These are phyloP conservation scores for Silybum marianum DNA, from an alignment of 129 eudicot species.

Conservation along the genomic window DNA sequence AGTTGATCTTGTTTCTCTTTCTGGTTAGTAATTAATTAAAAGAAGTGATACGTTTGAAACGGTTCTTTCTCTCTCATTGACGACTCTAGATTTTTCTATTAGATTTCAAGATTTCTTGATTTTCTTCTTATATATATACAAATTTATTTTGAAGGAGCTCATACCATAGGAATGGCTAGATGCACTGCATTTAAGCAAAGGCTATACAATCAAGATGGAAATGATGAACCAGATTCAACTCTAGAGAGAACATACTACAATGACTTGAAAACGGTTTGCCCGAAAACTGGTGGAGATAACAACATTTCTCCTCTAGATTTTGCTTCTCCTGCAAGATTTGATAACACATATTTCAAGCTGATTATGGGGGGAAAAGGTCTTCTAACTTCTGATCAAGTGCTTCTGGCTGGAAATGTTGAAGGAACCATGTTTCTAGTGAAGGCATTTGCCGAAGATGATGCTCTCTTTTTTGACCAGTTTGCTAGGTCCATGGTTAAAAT, in stretches of 20 bases:
- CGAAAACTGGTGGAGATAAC: slow-evolving; percentile 72
- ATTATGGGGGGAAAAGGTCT: slow-evolving; percentile 85
- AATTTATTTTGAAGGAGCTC: slow-evolving; percentile 61
- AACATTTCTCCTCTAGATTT: slow-evolving; percentile 73
- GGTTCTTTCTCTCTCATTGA: background rate
- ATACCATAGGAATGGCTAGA: slow-evolving; percentile 90
- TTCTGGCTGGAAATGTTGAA: slow-evolving; percentile 60
- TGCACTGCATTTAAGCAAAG: slow-evolving; percentile 79
- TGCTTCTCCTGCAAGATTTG: slow-evolving; percentile 72
- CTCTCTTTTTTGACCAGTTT: slow-evolving; percentile 63
- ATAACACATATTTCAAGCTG: slow-evolving; percentile 88
- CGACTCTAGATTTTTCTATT: background rate
- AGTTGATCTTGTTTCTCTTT: slow-evolving; percentile 88
- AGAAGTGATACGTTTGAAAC: background rate
- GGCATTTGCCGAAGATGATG: slow-evolving; percentile 58
- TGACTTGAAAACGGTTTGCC: slow-evolving; percentile 66
- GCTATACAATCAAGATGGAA: slow-evolving; percentile 82
- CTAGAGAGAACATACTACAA: slow-evolving; percentile 74
- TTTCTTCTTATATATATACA: background rate
- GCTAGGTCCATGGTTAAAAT: slow-evolving; percentile 70
- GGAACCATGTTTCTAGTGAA: slow-evolving; percentile 60
- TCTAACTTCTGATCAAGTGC: slow-evolving; percentile 76
- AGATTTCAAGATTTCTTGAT: background rate
- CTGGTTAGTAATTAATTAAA: slow-evolving; percentile 55
- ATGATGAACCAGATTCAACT: slow-evolving; percentile 74